Conservation (phyloP, 2,329 filamentous ascomycete species). For the Fonsecaea pedrosoi region DNA sequence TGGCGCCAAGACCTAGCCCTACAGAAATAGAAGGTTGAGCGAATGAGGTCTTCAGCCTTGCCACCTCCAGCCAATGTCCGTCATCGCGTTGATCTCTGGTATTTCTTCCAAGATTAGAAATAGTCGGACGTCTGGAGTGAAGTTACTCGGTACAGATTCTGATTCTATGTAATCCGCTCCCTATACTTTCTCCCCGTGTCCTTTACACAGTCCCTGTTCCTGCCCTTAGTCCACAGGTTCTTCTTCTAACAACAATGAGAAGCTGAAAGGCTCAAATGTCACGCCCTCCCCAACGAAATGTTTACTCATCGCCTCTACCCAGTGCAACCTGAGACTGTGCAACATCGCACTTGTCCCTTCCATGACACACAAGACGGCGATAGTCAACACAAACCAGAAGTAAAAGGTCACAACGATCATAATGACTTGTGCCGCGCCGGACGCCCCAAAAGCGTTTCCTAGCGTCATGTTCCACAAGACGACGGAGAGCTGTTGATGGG, state of each 20-base stretch:
- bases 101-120: too few species aligned
- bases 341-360: constrained; percentile 96
- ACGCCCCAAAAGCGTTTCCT: constrained; percentile 71
- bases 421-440: constrained; percentile 71
- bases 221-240: constrained; percentile 60
- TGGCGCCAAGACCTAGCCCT: constrained; percentile 15
- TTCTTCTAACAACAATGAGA: constrained; percentile 82
- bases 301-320: constrained; percentile 98
- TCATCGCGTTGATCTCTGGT: too few species aligned
- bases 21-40: constrained; percentile 3
- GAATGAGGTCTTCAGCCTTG: constrained; percentile 2
- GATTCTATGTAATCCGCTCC: neutral
- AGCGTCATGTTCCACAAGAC: constrained; percentile 98
- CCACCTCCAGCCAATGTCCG: neutral
- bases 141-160: neutral
- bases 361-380: constrained; percentile 86
- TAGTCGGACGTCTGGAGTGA: constrained; percentile 46
- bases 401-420: constrained; percentile 83
- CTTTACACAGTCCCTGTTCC: neutral
- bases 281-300: constrained; percentile 91
- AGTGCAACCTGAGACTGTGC: constrained; percentile 87
- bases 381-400: constrained; percentile 86
- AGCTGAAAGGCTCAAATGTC: constrained; percentile 88
- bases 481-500: constrained; percentile 95
- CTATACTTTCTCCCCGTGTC: neutral